Conservation (phyloP, 2,329 filamentous ascomycete genomes). For the Aspergillus calidoustus region DNA sequence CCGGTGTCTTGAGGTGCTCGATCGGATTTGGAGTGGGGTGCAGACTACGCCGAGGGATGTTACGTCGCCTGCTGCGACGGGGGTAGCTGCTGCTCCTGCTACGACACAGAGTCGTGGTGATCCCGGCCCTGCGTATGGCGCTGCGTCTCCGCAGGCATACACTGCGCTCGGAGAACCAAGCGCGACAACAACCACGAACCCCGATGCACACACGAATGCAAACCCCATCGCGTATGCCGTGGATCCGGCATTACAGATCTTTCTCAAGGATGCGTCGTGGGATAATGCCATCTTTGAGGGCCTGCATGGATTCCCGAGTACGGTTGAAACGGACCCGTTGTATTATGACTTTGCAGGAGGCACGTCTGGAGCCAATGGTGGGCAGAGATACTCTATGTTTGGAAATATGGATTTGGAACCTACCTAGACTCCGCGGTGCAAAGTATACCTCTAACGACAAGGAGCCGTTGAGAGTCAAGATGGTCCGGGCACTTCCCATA, state of each 20-base stretch:
- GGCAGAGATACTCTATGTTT: too few relatives aligned
- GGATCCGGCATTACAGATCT: slow-evolving; percentile 26
- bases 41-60: neutral
- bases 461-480: too few relatives aligned
- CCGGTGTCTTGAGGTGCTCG: slow-evolving; percentile 21
- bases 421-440: too few relatives aligned
- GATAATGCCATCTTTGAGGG: slow-evolving; percentile 23
- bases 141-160: neutral
- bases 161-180: too few relatives aligned
- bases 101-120: too few relatives aligned
- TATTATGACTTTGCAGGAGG: slow-evolving; percentile 5
- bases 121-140: neutral
- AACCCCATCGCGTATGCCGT: slow-evolving; percentile 4
- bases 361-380: too few relatives aligned
- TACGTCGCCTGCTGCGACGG: neutral
- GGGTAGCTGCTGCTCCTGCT: neutral
- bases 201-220: neutral
- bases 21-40: slow-evolving; percentile 15
- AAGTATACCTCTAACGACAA: too few relatives aligned
- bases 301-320: slow-evolving; percentile 20
- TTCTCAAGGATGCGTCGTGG: slow-evolving; percentile 23
- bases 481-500: too few relatives aligned
- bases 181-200: too few relatives aligned
- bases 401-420: too few relatives aligned
- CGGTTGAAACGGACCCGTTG: slow-evolving; percentile 16